Percentiles rank a stretch among this genome's conserved stretches.
These are phyloP conservation scores for Alternaria ventricosa DNA, from an alignment of 2,329 filamentous ascomycete species.

Conservation along the genomic window DNA sequence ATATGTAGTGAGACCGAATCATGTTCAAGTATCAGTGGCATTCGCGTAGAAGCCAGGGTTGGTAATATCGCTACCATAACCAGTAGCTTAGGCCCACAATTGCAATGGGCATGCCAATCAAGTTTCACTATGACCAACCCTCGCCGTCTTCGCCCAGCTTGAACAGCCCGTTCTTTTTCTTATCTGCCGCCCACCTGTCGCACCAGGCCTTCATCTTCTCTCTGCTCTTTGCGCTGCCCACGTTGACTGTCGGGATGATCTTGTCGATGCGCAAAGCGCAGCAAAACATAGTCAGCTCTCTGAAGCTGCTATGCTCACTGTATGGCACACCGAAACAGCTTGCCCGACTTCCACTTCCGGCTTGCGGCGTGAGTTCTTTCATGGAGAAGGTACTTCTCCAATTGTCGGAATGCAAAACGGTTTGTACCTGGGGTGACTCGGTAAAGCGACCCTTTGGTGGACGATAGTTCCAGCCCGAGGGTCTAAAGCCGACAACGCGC, in stretches of 20 bases:
- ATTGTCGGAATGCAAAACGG: conserved; percentile 68
- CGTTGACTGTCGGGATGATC: conserved; percentile 92
- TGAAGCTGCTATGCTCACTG: conserved; percentile 92
- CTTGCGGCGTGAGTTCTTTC: conserved; percentile 77
- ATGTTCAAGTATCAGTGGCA: not conserved
- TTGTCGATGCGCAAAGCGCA: conserved; percentile 86
- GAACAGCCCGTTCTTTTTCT: conserved; percentile 67
- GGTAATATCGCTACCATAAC: not conserved
- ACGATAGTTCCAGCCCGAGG: conserved; percentile 92
- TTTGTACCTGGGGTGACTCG: conserved; percentile 68
- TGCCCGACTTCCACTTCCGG: conserved; percentile 81
- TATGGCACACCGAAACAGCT: conserved; percentile 95
- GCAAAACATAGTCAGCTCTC: conserved; percentile 92
- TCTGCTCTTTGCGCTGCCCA: conserved; percentile 67
- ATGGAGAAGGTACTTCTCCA: conserved; percentile 80
- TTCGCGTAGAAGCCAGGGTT: not conserved
- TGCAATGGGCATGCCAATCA: not conserved
- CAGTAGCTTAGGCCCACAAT: not conserved
- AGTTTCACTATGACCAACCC: conserved; percentile 6
- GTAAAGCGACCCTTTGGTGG: conserved; percentile 69
- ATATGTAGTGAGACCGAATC: not conserved
- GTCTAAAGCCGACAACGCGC: conserved; percentile 87
- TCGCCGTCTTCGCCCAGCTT: conserved; percentile 30
- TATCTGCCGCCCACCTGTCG: conserved; percentile 68
- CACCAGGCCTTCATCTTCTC: conserved; percentile 72